Evolutionary conservation across 108 stramenopile genomes (phyloP).

Genomic region (Nitzschia inconspicua): DNA sequence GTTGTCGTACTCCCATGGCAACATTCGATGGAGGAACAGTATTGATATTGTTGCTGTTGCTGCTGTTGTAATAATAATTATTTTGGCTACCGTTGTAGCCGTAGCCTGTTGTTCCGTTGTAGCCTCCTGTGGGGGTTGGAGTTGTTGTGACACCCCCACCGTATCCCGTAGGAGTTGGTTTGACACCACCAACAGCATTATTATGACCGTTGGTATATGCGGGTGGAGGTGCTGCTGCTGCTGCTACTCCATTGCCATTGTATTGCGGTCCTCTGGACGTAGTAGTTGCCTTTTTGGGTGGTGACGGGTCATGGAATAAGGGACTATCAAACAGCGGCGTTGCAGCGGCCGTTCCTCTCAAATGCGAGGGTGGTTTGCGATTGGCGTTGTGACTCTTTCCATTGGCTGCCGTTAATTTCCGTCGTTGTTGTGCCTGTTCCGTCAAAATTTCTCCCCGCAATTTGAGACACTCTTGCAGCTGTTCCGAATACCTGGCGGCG

Average conservation of each 20-base stretch:
- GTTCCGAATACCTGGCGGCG: conserved; percentile 47
- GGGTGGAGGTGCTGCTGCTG: neutral
- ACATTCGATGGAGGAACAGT: neutral
- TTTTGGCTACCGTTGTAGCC: conserved; percentile 16
- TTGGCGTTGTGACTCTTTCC: conserved; percentile 4
- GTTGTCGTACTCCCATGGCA: conserved; percentile 60
- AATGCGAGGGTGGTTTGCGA: conserved; percentile 1
- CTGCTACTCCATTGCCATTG: neutral
- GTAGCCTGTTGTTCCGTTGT: no score
- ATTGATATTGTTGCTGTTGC: no score
- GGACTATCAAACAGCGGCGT: conserved; percentile 37
- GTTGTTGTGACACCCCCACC: conserved; percentile 11
- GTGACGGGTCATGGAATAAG: conserved; percentile 17
- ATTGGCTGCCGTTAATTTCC: conserved; percentile 44
- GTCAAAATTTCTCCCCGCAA: conserved; percentile 59
- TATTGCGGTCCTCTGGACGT: neutral
- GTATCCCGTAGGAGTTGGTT: conserved; percentile 14
- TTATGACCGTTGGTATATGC: conserved; percentile 2
- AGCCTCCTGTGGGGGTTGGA: neutral
- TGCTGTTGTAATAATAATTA: no score
- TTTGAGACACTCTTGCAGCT: conserved; percentile 62
- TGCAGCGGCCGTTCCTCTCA: conserved; percentile 2
- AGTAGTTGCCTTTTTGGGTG: neutral
- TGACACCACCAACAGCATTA: neutral
- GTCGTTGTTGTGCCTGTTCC: conserved; percentile 72